Percentiles rank a stretch among this genome's conserved stretches.
These are phyloP conservation scores for Corymbia citriodora DNA, from an alignment of 441 rosid species.

Conservation along the genomic window DNA sequence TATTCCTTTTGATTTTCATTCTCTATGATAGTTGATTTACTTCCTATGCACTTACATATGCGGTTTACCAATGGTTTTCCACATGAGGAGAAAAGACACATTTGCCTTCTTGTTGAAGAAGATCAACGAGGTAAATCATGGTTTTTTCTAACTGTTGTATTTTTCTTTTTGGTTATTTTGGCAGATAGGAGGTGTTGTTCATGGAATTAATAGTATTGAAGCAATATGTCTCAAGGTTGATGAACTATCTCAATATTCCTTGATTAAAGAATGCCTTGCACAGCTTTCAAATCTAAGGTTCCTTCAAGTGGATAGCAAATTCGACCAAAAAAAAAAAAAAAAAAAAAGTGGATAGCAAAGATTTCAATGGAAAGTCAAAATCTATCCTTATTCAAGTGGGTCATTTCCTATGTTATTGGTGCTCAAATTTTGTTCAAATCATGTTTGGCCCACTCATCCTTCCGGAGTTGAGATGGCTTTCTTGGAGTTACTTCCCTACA, in stretches of 20 bases:
- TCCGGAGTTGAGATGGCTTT: background rate
- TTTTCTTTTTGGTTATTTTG: background rate
- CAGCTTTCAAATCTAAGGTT: background rate
- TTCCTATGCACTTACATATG: background rate
- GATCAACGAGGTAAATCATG: background rate
- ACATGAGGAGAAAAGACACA: background rate
- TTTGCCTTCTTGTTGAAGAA: background rate
- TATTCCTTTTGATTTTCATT: no score
- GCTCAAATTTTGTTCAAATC: background rate
- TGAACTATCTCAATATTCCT: background rate
- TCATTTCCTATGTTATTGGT: background rate
- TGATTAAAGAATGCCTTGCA: background rate
- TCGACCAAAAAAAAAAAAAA: no score
- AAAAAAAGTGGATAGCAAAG: background rate
- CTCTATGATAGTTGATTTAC: no score
- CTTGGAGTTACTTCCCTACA: background rate
- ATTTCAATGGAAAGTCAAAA: background rate
- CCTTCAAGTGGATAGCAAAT: background rate
- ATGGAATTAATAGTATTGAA: background rate
- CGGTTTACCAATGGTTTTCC: background rate
- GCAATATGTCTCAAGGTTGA: background rate
- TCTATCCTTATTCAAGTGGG: background rate
- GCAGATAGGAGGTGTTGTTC: background rate
- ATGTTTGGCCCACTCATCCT: background rate
- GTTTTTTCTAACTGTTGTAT: background rate